Evolutionary conservation across 2,329 filamentous ascomycete species (phyloP).

Genomic region (Fusarium dlaminii): DNA sequence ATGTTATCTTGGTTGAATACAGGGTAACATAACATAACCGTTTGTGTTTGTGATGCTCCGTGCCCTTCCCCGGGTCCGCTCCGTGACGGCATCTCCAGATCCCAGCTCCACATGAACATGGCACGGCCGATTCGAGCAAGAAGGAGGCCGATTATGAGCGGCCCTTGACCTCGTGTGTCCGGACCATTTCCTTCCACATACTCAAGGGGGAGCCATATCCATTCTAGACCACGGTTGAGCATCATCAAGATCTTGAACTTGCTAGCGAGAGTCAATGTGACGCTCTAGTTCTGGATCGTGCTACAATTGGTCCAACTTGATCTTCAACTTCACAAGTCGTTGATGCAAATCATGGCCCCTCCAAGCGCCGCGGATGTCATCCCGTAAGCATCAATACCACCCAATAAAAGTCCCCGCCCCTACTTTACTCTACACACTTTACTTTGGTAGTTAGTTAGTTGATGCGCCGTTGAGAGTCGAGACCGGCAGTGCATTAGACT

Average conservation of each 20-base stretch:
- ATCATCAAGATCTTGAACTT: not conserved
- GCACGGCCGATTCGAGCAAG: constrained; percentile 28
- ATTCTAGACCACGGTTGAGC: not conserved
- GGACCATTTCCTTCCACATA: not conserved
- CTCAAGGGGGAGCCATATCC: not conserved
- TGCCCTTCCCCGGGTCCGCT: constrained; percentile 27
- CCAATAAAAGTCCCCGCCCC: constrained; percentile 1
- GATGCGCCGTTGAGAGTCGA: constrained; percentile 30
- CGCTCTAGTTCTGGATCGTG: constrained; percentile 30
- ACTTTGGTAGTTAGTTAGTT: too few relatives aligned
- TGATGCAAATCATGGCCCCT: constrained; percentile 28
- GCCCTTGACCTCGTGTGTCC: not conserved
- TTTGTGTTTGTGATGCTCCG: constrained; percentile 16
- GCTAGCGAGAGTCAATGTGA: constrained; percentile 36
- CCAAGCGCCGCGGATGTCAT: constrained; percentile 37
- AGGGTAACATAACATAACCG: constrained; percentile 29
- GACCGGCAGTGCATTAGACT: constrained; percentile 30
- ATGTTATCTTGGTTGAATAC: not conserved
- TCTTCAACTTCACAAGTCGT: constrained; percentile 11
- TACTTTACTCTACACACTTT: not conserved
- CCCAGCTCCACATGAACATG: constrained; percentile 9
- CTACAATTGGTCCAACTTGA: constrained; percentile 12
- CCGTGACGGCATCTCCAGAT: constrained; percentile 27
- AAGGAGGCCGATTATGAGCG: constrained; percentile 24
- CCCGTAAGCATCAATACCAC: constrained; percentile 26